A percentile compares a stretch with the other conserved stretches of the same genome.
These are phyloP conservation scores for Lobosporangium transversale DNA, from an alignment of 192 early-diverging fungal genomes.

Conservation along the genomic window DNA sequence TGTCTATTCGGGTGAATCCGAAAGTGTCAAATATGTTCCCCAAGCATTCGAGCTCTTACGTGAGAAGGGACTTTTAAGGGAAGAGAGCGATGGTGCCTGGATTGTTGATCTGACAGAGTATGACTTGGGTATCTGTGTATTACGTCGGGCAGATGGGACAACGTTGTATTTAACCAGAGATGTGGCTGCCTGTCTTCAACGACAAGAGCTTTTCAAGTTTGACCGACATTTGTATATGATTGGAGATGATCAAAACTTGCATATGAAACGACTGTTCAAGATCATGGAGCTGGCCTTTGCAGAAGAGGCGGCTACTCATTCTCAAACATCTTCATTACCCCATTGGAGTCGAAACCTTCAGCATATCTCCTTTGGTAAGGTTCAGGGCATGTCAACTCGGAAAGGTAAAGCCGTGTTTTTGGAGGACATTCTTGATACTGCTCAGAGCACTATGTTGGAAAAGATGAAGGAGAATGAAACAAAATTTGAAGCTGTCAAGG, in stretches of 20 bases:
- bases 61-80: conserved; percentile 65
- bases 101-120: conserved; percentile 78
- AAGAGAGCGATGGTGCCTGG: conserved; percentile 77
- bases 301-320: neutral
- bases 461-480: conserved; percentile 82
- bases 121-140: conserved; percentile 78
- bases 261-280: conserved; percentile 92
- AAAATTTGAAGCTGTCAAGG: conserved; percentile 75
- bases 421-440: conserved; percentile 88
- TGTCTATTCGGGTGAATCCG: conserved; percentile 91
- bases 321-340: conserved; percentile 51
- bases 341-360: conserved; percentile 77
- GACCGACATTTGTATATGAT: conserved; percentile 90
- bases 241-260: conserved; percentile 82
- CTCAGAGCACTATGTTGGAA: conserved; percentile 81
- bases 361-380: conserved; percentile 91
- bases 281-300: conserved; percentile 68
- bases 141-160: conserved; percentile 86
- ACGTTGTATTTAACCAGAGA: conserved; percentile 93
- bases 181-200: conserved; percentile 84
- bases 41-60: conserved; percentile 74
- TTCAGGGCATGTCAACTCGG: conserved; percentile 93
- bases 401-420: conserved; percentile 92
- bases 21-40: conserved; percentile 74
- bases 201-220: conserved; percentile 78